Conservation (phyloP, 495 filamentous ascomycete genomes). For the Apiosordaria backusii region DNA sequence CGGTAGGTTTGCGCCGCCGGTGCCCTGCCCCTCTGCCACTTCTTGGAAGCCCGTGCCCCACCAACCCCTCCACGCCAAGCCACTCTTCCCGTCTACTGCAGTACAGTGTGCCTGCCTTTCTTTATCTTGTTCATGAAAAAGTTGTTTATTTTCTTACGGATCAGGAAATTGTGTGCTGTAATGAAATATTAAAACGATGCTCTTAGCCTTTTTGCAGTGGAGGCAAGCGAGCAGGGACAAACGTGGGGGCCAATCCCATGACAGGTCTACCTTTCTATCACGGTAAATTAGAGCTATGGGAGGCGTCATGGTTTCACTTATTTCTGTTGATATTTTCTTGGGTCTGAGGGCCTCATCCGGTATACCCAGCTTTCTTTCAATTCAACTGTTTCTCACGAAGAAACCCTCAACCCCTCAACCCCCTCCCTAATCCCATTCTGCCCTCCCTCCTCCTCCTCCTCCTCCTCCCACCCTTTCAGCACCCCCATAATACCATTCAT, state of each 20-base stretch:
- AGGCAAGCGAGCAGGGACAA: too few species aligned
- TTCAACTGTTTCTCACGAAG: too few species aligned
- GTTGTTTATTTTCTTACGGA: background rate
- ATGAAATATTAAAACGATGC: background rate
- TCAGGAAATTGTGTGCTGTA: background rate
- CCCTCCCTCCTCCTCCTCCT: background rate
- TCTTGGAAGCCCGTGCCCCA: background rate
- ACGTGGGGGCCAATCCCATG: too few species aligned
- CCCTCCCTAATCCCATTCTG: background rate
- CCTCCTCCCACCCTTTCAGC: slow-evolving; percentile 11
- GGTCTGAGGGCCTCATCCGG: too few species aligned
- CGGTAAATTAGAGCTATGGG: too few species aligned
- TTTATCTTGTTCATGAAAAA: background rate
- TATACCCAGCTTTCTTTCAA: too few species aligned
- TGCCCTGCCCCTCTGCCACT: background rate
- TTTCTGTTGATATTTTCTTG: too few species aligned
- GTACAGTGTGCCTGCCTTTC: background rate
- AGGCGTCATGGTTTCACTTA: background rate
- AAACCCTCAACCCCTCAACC: slow-evolving; percentile 5
- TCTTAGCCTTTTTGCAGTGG: too few species aligned
- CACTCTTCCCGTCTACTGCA: background rate
- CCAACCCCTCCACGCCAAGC: background rate
- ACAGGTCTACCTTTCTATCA: too few species aligned
- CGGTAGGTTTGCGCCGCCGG: background rate
- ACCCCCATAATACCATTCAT: slow-evolving; percentile 64